A percentile compares a stretch with the other conserved stretches of the same genome.
Conservation (phyloP, 805 yeast genomes). For the Candida chauliodis region DNA sequence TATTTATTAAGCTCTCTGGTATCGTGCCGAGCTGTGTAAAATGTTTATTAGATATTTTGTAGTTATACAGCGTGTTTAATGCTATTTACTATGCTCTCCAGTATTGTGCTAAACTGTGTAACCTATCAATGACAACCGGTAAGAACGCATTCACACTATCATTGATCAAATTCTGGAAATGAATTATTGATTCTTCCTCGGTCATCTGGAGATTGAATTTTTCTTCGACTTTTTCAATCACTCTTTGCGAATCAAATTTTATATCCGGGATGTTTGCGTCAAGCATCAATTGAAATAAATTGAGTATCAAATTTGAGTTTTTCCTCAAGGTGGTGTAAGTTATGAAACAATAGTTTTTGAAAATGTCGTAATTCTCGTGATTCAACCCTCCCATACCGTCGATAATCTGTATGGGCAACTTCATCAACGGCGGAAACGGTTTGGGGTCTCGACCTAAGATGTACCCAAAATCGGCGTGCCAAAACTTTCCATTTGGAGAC, state of each 20-base stretch:
- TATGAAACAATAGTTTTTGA: slow-evolving; percentile 90
- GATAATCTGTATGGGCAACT: slow-evolving; percentile 90
- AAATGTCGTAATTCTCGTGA: slow-evolving; percentile 79
- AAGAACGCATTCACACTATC: slow-evolving; percentile 91
- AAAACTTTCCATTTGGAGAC: slow-evolving; percentile 78
- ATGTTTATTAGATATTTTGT: too few relatives aligned
- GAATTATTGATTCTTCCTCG: slow-evolving; percentile 93
- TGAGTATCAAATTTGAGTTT: slow-evolving; percentile 84
- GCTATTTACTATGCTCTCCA: slow-evolving; percentile 70
- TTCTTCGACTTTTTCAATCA: slow-evolving; percentile 88
- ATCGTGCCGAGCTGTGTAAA: too few relatives aligned
- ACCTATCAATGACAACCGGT: slow-evolving; percentile 91
- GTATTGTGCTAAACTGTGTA: slow-evolving; percentile 94
- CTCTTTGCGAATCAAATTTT: slow-evolving; percentile 76
- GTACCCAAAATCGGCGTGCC: slow-evolving; percentile 98
- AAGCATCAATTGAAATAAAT: slow-evolving; percentile 89
- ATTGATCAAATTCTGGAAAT: slow-evolving; percentile 89
- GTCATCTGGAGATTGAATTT: slow-evolving; percentile 89
- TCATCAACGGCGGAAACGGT: slow-evolving; percentile 98
- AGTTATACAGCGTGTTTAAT: too few relatives aligned
- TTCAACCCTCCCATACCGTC: slow-evolving; percentile 97
- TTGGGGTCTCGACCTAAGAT: slow-evolving; percentile 96
- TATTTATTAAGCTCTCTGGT: too few relatives aligned
- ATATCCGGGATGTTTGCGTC: slow-evolving; percentile 92
- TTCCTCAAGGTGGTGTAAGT: slow-evolving; percentile 87